These are phyloP conservation scores for Scolecobasidium constrictum DNA, from an alignment of 2,329 filamentous ascomycete species.

Conservation along the genomic window DNA sequence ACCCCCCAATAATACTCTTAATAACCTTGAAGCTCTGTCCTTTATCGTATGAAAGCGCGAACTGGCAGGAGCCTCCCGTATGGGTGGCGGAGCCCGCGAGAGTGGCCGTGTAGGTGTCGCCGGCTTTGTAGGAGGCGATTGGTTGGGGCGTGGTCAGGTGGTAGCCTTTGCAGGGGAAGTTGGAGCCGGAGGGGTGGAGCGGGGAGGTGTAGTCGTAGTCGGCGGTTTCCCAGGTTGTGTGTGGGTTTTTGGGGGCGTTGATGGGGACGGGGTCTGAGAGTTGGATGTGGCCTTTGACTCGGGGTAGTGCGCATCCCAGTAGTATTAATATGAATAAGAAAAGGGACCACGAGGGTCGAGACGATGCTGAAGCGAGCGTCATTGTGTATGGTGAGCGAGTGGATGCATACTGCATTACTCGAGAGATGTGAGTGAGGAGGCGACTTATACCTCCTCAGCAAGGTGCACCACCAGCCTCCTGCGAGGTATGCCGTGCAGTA, in stretches of 20 bases:
- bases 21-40: constrained; percentile 76
- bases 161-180: constrained; percentile 63
- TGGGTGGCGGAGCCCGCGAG: constrained; percentile 60
- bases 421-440: no score
- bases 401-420: no score
- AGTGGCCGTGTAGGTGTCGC: constrained; percentile 51
- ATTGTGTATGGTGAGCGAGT: no score
- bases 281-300: constrained; percentile 7
- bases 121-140: constrained; percentile 34
- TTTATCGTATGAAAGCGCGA: constrained; percentile 72
- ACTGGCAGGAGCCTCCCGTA: constrained; percentile 85
- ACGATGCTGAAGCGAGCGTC: no score
- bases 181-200: constrained; percentile 43
- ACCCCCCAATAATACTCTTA: constrained; percentile 77
- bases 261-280: constrained; percentile 2
- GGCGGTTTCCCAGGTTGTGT: no score
- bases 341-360: no score
- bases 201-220: constrained; percentile 32
- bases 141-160: background rate
- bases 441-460: no score
- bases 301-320: no score
- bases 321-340: no score
- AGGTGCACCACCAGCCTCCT: no score
- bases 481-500: no score
- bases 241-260: background rate